Conservation (phyloP, 163 green algal species). For the Chloroidium sp. region DNA sequence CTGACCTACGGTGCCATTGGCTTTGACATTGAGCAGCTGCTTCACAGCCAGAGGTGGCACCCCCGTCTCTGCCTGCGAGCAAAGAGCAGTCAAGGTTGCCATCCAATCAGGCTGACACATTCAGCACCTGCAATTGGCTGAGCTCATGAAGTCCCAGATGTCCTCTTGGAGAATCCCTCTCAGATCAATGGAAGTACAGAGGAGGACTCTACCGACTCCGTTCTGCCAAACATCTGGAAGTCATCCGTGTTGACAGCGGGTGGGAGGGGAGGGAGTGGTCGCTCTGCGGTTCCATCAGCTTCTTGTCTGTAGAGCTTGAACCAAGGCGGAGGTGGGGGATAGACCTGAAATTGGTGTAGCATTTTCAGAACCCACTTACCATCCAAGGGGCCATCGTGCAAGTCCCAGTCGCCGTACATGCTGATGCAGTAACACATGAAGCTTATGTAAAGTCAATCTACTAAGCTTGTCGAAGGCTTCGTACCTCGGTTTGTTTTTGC, state of each 20-base stretch:
- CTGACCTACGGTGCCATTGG: constrained; percentile 29
- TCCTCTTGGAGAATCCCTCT: neutral
- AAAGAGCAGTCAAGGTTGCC: neutral
- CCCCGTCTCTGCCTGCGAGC: constrained; percentile 32
- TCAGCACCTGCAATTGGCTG: neutral
- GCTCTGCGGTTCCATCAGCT: constrained; percentile 16
- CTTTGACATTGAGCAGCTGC: constrained; percentile 15
- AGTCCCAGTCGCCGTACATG: too few relatives aligned
- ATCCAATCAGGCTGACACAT: neutral
- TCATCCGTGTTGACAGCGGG: constrained; percentile 22
- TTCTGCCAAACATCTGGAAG: constrained; percentile 39
- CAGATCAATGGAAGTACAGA: neutral
- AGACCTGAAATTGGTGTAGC: constrained; percentile 17
- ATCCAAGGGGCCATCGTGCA: too few relatives aligned
- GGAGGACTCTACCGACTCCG: constrained; percentile 27
- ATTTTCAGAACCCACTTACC: too few relatives aligned
- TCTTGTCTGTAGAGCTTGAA: constrained; percentile 29
- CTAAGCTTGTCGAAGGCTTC: too few relatives aligned
- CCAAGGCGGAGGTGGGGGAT: constrained; percentile 38
- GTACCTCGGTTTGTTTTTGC: too few relatives aligned
- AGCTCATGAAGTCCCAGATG: too few relatives aligned
- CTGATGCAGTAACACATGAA: too few relatives aligned
- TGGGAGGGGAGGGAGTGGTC: constrained; percentile 20
- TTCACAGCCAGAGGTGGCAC: constrained; percentile 27
- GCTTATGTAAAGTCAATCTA: too few relatives aligned